phyloP scores from a whole-genome alignment of 78 protist genomes.

The Planoprotostelium fungivorum region DNA sequence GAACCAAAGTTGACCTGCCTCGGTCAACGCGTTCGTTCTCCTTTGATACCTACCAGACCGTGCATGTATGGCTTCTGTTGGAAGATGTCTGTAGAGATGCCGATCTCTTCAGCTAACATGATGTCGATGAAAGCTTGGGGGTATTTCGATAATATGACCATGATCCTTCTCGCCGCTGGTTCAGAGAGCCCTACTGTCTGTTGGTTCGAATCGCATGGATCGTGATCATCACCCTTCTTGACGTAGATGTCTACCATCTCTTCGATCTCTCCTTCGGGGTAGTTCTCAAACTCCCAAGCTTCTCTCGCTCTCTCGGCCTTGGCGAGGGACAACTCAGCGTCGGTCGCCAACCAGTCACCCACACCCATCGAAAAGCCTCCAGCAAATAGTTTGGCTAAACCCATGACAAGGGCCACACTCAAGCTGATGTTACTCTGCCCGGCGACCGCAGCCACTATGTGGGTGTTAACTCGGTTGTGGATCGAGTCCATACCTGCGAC shows the following conservation, averaged over 20 bases:
- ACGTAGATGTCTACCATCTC: constrained; percentile 57
- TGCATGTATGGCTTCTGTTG: constrained; percentile 43
- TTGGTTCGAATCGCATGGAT: not conserved
- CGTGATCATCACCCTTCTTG: constrained; percentile 3
- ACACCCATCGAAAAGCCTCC: constrained; percentile 72
- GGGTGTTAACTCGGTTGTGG: not conserved
- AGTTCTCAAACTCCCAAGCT: constrained; percentile 57
- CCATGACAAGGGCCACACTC: constrained; percentile 26
- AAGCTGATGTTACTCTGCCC: constrained; percentile 25
- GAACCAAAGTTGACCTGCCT: constrained; percentile 34
- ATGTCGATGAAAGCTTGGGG: constrained; percentile 51
- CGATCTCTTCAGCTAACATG: constrained; percentile 61
- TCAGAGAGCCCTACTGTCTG: constrained; percentile 2
- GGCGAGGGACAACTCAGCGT: constrained; percentile 52
- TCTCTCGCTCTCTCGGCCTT: constrained; percentile 40
- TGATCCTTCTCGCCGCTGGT: constrained; percentile 32
- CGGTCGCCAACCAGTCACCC: constrained; percentile 63
- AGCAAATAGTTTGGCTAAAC: constrained; percentile 42
- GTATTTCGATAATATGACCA: constrained; percentile 36
- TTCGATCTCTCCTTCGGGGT: constrained; percentile 49
- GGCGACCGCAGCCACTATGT: constrained; percentile 27
- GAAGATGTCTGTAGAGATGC: constrained; percentile 46
- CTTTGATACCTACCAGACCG: constrained; percentile 15
- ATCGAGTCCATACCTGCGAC: constrained; percentile 4
- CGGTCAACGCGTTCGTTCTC: not conserved